Evolutionary conservation across 1,284 basidiomycete genomes (phyloP).

Genomic region (Boletus hoseneyae): DNA sequence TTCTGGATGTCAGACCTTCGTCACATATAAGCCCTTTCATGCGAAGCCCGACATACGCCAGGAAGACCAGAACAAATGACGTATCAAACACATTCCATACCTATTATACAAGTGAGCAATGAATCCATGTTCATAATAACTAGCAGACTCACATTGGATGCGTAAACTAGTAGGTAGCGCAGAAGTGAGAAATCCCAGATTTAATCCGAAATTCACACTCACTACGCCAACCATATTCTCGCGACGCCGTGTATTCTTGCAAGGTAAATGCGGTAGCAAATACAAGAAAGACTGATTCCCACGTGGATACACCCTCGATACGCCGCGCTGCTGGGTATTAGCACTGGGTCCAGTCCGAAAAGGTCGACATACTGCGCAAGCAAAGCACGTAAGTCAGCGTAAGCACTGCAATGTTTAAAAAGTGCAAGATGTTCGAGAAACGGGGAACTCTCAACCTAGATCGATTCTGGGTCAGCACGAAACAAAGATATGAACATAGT

Average conservation of each 20-base stretch:
- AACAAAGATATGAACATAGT: not conserved
- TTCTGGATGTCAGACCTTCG: conserved; percentile 42
- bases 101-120: conserved; percentile 33
- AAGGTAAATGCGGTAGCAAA: conserved; percentile 75
- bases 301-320: conserved; percentile 45
- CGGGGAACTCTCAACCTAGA: conserved; percentile 74
- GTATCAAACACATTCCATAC: conserved; percentile 90
- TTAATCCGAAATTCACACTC: conserved; percentile 32
- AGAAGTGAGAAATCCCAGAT: conserved; percentile 3
- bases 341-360: not conserved
- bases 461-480: conserved; percentile 5
- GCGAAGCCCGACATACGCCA: conserved; percentile 66
- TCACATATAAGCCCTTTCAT: conserved; percentile 57
- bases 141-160: conserved; percentile 63
- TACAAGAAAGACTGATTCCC: conserved; percentile 72
- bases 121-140: not conserved
- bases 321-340: conserved; percentile 49
- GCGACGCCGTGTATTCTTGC: conserved; percentile 76
- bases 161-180: conserved; percentile 60
- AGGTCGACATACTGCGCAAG: conserved; percentile 53
- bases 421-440: conserved; percentile 78
- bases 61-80: conserved; percentile 69
- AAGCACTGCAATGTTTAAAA: conserved; percentile 69
- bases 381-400: conserved; percentile 72
- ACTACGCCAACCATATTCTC: conserved; percentile 85